These are phyloP conservation scores for Aspergillus sp. DNA, from an alignment of 2,329 filamentous ascomycete genomes.

Conservation along the genomic window DNA sequence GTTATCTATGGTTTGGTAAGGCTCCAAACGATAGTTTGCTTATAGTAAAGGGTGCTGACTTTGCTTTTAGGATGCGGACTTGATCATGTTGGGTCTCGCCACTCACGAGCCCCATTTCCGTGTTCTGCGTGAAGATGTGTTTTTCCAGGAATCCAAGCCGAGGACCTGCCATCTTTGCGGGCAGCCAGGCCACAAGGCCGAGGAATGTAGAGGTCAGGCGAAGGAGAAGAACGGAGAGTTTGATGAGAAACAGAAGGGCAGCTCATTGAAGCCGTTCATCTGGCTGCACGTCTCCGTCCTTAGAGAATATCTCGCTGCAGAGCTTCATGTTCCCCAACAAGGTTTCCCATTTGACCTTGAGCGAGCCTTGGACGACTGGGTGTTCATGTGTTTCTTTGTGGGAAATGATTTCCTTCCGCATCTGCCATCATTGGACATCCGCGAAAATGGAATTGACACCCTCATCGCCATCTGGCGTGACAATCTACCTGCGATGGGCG, in stretches of 20 bases:
- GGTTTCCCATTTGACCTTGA: slow-evolving; percentile 89
- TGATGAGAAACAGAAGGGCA: slow-evolving; percentile 68
- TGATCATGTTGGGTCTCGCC: slow-evolving; percentile 95
- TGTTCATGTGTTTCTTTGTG: slow-evolving; percentile 98
- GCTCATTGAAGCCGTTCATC: slow-evolving; percentile 81
- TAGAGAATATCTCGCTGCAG: slow-evolving; percentile 84
- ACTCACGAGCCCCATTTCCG: slow-evolving; percentile 97
- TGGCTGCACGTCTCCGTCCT: slow-evolving; percentile 93
- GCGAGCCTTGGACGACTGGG: slow-evolving; percentile 92
- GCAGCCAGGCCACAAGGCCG: slow-evolving; percentile 82
- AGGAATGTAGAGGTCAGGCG: slow-evolving; percentile 69
- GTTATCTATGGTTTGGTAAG: slow-evolving; percentile 81
- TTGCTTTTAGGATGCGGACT: slow-evolving; percentile 63
- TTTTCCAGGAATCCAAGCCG: slow-evolving; percentile 76
- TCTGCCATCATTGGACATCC: slow-evolving; percentile 91
- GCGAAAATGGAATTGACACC: slow-evolving; percentile 94
- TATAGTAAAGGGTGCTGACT: slow-evolving; percentile 14
- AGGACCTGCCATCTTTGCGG: slow-evolving; percentile 82
- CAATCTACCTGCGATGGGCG: slow-evolving; percentile 82
- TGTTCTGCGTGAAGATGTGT: slow-evolving; percentile 93
- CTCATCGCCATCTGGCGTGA: slow-evolving; percentile 96
- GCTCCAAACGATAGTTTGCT: slow-evolving; percentile 1
- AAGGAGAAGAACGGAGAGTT: slow-evolving; percentile 72
- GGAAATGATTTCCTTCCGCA: slow-evolving; percentile 98
- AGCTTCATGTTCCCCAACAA: slow-evolving; percentile 73